These are phyloP conservation scores for Daedalea quercina DNA, from an alignment of 768 basidiomycete species.

Conservation along the genomic window DNA sequence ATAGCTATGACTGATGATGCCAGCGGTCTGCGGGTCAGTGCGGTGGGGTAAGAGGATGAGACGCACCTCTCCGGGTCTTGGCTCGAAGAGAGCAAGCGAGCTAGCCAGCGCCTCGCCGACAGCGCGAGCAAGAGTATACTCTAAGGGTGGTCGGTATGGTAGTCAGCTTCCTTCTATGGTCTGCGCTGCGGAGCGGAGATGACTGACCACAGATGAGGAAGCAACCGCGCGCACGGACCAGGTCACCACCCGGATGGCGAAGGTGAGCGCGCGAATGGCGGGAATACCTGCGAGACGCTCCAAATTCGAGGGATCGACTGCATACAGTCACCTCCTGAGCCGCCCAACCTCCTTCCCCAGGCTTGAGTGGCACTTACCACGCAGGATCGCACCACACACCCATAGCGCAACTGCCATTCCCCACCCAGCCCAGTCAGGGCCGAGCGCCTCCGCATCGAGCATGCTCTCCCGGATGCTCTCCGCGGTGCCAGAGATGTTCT, in stretches of 20 bases:
- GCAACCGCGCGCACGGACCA: slow-evolving; percentile 23
- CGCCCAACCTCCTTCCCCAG: not conserved
- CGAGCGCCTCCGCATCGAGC: not conserved
- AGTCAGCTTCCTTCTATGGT: not conserved
- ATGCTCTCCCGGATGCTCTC: slow-evolving; percentile 27
- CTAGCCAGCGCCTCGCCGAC: not conserved
- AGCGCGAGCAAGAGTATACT: not conserved
- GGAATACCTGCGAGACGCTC: slow-evolving; percentile 22
- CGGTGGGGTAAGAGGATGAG: no score
- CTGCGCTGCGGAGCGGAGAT: not conserved
- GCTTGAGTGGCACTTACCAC: slow-evolving; percentile 9
- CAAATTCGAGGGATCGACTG: slow-evolving; percentile 26
- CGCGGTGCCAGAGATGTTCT: slow-evolving; percentile 41
- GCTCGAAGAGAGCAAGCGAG: not conserved
- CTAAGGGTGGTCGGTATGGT: not conserved
- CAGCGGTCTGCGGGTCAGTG: no score
- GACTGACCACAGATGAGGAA: slow-evolving; percentile 37
- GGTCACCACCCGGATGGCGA: slow-evolving; percentile 10
- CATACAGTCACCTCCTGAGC: not conserved
- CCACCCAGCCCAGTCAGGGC: slow-evolving; percentile 8
- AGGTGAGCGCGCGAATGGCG: slow-evolving; percentile 20
- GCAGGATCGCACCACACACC: slow-evolving; percentile 11
- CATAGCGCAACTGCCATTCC: slow-evolving; percentile 5
- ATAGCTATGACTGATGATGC: no score
- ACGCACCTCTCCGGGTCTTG: no score